These are phyloP conservation scores for Colletotrichum eremochloae DNA, from an alignment of 2,329 filamentous ascomycete genomes.

Conservation along the genomic window DNA sequence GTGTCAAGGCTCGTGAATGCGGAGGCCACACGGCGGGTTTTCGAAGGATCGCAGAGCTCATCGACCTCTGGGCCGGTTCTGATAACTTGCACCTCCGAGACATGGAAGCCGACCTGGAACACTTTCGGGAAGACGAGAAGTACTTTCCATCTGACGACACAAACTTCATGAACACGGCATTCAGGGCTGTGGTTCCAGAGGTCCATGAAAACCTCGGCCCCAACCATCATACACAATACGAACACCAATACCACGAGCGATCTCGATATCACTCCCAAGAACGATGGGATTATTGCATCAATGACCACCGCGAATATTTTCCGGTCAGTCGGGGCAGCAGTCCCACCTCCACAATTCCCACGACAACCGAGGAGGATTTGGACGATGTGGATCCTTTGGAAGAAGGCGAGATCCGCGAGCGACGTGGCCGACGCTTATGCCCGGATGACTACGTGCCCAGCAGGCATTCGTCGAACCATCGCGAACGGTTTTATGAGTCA, in stretches of 20 bases:
- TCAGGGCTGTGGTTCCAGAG: slow-evolving; percentile 29
- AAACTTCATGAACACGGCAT: slow-evolving; percentile 5
- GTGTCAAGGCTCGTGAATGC: slow-evolving; percentile 66
- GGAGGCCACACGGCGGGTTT: slow-evolving; percentile 75
- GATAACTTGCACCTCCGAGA: slow-evolving; percentile 68
- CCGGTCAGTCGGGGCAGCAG: slow-evolving; percentile 29
- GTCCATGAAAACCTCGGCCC: slow-evolving; percentile 32
- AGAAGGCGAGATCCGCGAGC: slow-evolving; percentile 37
- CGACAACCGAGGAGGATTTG: slow-evolving; percentile 25
- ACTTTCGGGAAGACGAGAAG: slow-evolving; percentile 58
- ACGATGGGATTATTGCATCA: slow-evolving; percentile 40
- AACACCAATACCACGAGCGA: slow-evolving; percentile 30
- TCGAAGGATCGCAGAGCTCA: slow-evolving; percentile 68
- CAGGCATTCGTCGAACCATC: slow-evolving; percentile 29
- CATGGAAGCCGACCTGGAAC: slow-evolving; percentile 72
- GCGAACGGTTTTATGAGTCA: slow-evolving; percentile 37
- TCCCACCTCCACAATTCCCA: slow-evolving; percentile 32
- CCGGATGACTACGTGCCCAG: slow-evolving; percentile 18
- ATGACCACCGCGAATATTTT: slow-evolving; percentile 39
- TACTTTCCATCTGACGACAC: slow-evolving; percentile 36
- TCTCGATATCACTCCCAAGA: slow-evolving; percentile 25
- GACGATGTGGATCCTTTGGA: slow-evolving; percentile 33
- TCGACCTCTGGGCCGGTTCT: slow-evolving; percentile 72
- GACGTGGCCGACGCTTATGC: slow-evolving; percentile 29
- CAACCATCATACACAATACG: slow-evolving; percentile 28